Base-by-base conservation (phyloP, 768 basidiomycete genomes). In the Amanita molliuscula region DNA sequence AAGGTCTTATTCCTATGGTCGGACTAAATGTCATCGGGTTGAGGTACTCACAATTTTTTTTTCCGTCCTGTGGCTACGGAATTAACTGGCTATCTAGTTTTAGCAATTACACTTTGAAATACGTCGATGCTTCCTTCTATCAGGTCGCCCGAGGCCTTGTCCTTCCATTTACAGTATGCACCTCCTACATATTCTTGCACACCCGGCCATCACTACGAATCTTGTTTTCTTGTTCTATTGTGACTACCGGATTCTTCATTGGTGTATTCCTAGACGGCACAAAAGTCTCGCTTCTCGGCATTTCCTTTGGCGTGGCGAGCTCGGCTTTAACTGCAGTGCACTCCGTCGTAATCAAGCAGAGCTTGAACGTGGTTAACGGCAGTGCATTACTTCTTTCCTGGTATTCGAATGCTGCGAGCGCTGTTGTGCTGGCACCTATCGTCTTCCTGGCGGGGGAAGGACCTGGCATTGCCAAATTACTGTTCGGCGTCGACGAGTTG, bases 81-180 rank as follows among this genome's bases (percentile, higher is more conserved):
- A 18, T 11, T 20, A 44, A 47, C 23, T 21, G 37, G 10, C 18
- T 40, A 18, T 28, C n/a, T 61, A 90, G 88, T 59, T 84, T 88
- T 61, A 88, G 88, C 66, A 94, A 93, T 63, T 92, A 82, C 61
- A 91, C 87, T 35, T 76, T 94, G 52, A 89, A 92, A 80, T 90
- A 87, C 59, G 93, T 96, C 57, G 92, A 93, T 50, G 89, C 90
- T 10, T 93, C 91, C 0, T 92, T 95, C 67, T 93, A 95, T 65
- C 93, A 95, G 70, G 86, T 98, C 54, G 94, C 94, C 0, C 84
- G 94, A 13, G 94, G 94, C 8, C 76, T 98, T 53, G 80, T 98
- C 25, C 81, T 98, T 20, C 94, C 95, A 0, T 87, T 92, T 73
- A 98, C 95, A 15, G 91, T 96, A 58, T 70, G 72, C 59, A 84